Evolutionary conservation across 2,329 filamentous ascomycete genomes (phyloP), one percentile per base, ranked within the genome.

Genomic region (Talaromyces sp.): DNA sequence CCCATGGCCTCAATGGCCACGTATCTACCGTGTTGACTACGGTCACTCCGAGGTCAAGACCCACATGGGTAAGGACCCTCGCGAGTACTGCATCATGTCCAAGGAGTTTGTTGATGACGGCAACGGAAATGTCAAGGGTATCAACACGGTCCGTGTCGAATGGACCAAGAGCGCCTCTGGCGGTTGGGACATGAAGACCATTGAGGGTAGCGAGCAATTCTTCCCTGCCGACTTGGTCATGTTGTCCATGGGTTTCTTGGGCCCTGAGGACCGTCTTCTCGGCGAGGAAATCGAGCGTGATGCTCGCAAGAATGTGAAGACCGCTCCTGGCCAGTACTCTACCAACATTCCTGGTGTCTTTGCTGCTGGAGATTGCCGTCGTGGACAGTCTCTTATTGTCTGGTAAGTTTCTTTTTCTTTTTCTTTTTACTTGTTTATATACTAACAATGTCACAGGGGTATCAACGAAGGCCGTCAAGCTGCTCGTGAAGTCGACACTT

Each of bases 171-270:
- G 88, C 59, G 84, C 91, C 30, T 88, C 86, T 64, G 93, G 93
- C 67, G 93, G 93, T 52, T 98, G 93, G 93, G 93, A 97, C 78
- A 97, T 98, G 92, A 96, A 96, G 85, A 93, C 96, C 77, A 84
- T 96, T 33, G 93, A 96, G 67, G 92, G 91, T 42, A 93, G 90
- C 64, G 90, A 96, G 81, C 88, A 97, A 74, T 96, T 96, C 84
- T 97, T 97, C 89, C 92, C 92, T 42, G 93, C 93, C 30, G 93
- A 98, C 72, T 85, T 98, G 47, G 93, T 98, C 52, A 85, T 97
- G 52, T 82, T 98, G 55, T 96, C 93, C 57, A 97, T 98, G 93
- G 93, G 93, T 73, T 98, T 98, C 88, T 80, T 97, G 65, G 93
- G 93, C 10, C 93, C 93, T 7, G 93, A 98, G 80, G 91, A 91